Evolutionary conservation across 495 filamentous ascomycete species (phyloP).

Genomic region (Penicillium paxilli): DNA sequence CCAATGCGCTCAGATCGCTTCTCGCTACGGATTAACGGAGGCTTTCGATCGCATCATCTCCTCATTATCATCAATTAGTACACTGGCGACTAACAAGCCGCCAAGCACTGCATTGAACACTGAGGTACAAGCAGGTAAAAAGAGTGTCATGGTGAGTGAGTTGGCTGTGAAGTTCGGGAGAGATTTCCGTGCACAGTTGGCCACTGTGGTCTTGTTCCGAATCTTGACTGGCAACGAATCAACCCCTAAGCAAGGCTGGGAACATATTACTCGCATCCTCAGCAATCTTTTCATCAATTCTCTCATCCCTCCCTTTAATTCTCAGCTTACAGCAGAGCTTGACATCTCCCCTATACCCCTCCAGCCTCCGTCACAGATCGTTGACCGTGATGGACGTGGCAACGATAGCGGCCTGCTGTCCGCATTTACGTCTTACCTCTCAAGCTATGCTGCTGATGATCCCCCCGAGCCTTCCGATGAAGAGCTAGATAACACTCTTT

Average conservation of each 20-base stretch:
- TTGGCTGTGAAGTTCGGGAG: conserved; percentile 94
- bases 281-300: conserved; percentile 96
- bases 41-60: conserved; percentile 89
- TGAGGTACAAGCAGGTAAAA: conserved; percentile 87
- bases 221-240: conserved; percentile 82
- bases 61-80: conserved; percentile 86
- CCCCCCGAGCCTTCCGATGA: conserved; percentile 97
- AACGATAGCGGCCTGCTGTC: conserved; percentile 85
- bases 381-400: conserved; percentile 78
- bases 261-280: conserved; percentile 84
- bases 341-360: conserved; percentile 83
- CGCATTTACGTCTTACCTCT: conserved; percentile 91
- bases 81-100: conserved; percentile 68
- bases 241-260: conserved; percentile 77
- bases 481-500: conserved; percentile 92
- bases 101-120: conserved; percentile 91
- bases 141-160: conserved; percentile 98
- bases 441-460: conserved; percentile 97
- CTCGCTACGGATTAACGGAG: conserved; percentile 79
- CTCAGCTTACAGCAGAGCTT: conserved; percentile 65
- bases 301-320: conserved; percentile 82
- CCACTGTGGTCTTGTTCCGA: conserved; percentile 89
- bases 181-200: conserved; percentile 90
- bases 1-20: conserved; percentile 92
- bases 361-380: conserved; percentile 87